phyloP scores from a whole-genome alignment of 257 asterid species.

The Agastache rugosa region DNA sequence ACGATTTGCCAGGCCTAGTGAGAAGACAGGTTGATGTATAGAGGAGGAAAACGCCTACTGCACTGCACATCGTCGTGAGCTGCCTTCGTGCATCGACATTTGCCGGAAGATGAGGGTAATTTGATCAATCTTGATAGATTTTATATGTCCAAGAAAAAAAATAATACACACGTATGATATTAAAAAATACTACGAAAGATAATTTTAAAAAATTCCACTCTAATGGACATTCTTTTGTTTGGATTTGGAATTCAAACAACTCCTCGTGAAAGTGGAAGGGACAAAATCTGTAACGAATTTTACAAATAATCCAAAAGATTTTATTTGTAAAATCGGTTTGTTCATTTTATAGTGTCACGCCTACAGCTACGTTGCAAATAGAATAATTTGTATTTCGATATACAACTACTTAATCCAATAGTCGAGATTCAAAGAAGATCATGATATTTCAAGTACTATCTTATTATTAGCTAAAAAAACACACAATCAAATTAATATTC shows the following conservation, averaged over 20 bases:
- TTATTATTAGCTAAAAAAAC: background rate
- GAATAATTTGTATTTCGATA: background rate
- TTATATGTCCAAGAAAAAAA: too few species aligned
- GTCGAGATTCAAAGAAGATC: background rate
- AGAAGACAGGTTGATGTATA: too few species aligned
- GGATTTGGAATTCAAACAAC: background rate
- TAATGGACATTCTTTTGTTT: background rate
- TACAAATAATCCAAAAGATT: background rate
- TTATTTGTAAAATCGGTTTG: background rate
- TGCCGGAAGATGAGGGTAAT: too few species aligned
- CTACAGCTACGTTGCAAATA: background rate
- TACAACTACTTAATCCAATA: background rate
- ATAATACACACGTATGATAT: background rate
- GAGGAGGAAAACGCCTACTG: too few species aligned
- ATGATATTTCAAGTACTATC: too few species aligned
- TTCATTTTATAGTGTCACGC: background rate
- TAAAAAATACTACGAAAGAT: background rate
- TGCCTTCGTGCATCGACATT: too few species aligned
- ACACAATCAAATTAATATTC: background rate
- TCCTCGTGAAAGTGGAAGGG: background rate
- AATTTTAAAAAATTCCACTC: background rate
- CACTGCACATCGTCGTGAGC: too few species aligned
- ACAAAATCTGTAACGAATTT: background rate
- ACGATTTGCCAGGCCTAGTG: too few species aligned
- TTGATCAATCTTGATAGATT: too few species aligned